Conservation (phyloP, 208 protist species). For the Kentomonas sorsogonicus region DNA sequence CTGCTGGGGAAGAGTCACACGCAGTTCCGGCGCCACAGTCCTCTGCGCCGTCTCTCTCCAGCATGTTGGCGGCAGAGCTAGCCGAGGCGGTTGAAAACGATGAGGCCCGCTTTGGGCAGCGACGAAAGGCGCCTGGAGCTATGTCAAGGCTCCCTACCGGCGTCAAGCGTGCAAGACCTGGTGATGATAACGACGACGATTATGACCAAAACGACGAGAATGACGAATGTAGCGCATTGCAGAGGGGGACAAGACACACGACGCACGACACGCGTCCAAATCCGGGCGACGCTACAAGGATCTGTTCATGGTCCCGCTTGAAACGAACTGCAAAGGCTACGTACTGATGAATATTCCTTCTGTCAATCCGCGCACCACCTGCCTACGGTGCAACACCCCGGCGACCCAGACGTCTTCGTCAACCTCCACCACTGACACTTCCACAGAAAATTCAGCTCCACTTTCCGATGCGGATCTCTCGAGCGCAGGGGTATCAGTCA, state of each 20-base stretch:
- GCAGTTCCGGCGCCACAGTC: neutral
- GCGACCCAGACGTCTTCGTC: neutral
- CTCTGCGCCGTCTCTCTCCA: constrained; percentile 10
- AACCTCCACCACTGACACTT: neutral
- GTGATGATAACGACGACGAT: constrained; percentile 16
- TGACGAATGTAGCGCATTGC: no score
- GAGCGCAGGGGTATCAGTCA: no score
- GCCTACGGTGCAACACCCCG: constrained; percentile 22
- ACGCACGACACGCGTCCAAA: neutral
- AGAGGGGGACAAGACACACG: neutral
- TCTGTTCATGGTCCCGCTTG: constrained; percentile 44
- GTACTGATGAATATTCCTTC: constrained; percentile 52
- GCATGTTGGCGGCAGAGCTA: constrained; percentile 23
- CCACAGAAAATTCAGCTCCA: no score
- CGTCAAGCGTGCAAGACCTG: constrained; percentile 4
- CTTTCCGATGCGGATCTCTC: no score
- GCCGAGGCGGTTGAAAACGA: constrained; percentile 3
- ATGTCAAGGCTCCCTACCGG: neutral
- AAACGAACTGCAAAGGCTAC: constrained; percentile 65
- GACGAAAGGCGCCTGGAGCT: neutral
- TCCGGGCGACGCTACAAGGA: neutral
- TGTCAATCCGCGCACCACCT: constrained; percentile 20
- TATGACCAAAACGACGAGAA: constrained; percentile 7
- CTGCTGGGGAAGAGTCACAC: no score
- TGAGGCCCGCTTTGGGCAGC: neutral